Evolutionary conservation across 345 rosid genomes (phyloP).

Genomic region (Salix exigua): DNA sequence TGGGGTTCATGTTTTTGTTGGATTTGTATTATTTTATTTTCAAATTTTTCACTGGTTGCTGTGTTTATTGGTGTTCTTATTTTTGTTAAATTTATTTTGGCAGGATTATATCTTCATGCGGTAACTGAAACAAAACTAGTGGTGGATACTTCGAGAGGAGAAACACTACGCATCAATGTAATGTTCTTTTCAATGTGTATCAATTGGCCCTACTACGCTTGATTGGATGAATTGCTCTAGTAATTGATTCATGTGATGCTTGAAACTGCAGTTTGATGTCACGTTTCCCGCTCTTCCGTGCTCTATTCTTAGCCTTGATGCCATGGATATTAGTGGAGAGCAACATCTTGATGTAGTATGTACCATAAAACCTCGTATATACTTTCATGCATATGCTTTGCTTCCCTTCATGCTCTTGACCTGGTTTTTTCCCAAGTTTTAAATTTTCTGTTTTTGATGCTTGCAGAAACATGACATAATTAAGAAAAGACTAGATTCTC

Average conservation of each 20-base stretch:
- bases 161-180: slow-evolving; percentile 84
- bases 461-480: slow-evolving; percentile 86
- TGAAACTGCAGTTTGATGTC: slow-evolving; percentile 72
- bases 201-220: neutral
- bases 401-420: neutral
- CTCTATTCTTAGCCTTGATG: slow-evolving; percentile 88
- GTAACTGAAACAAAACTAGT: slow-evolving; percentile 87
- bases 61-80: neutral
- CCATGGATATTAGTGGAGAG: slow-evolving; percentile 97
- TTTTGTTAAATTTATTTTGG: slow-evolving; percentile 15
- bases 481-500: slow-evolving; percentile 72
- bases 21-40: no score
- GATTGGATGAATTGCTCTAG: neutral
- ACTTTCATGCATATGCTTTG: neutral
- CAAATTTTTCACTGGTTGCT: neutral
- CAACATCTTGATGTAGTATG: slow-evolving; percentile 95
- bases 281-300: slow-evolving; percentile 91
- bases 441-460: neutral
- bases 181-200: slow-evolving; percentile 8
- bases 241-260: neutral
- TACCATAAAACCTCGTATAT: slow-evolving; percentile 6
- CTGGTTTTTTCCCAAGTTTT: neutral
- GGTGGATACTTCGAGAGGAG: slow-evolving; percentile 97
- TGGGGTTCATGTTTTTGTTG: no score
- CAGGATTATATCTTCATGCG: slow-evolving; percentile 77